Evolutionary conservation across 305 asterid genomes (phyloP).

Genomic region (Fraxinus platypoda): DNA sequence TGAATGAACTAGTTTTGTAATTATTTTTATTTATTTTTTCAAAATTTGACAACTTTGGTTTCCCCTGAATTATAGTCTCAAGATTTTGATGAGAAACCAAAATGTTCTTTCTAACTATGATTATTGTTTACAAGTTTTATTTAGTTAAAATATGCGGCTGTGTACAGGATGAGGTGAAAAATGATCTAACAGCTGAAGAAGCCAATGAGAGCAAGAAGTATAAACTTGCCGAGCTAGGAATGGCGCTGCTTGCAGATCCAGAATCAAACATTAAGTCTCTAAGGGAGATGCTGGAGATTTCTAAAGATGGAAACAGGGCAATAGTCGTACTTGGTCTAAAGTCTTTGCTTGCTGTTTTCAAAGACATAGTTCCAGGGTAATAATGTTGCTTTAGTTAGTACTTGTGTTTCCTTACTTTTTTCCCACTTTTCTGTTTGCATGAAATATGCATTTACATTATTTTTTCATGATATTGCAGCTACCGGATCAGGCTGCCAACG

Average conservation of each 20-base stretch:
- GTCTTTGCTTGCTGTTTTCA: slow-evolving; percentile 91
- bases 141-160: neutral
- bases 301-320: slow-evolving; percentile 57
- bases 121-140: neutral
- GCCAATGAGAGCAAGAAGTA: slow-evolving; percentile 62
- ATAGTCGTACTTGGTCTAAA: slow-evolving; percentile 66
- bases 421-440: slow-evolving; percentile 7
- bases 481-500: slow-evolving; percentile 87
- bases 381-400: slow-evolving; percentile 24
- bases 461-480: slow-evolving; percentile 46
- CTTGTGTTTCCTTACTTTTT: slow-evolving; percentile 11
- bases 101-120: neutral
- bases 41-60: neutral
- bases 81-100: neutral
- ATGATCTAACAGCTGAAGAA: slow-evolving; percentile 77
- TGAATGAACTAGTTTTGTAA: neutral
- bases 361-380: slow-evolving; percentile 94
- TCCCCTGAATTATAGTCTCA: neutral
- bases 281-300: slow-evolving; percentile 83
- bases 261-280: slow-evolving; percentile 74
- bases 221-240: slow-evolving; percentile 90
- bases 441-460: slow-evolving; percentile 13
- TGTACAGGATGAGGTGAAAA: slow-evolving; percentile 72
- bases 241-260: slow-evolving; percentile 76
- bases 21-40: neutral